Base-by-base conservation (phyloP, 805 yeast genomes). In the Nakazawaea ernobii region DNA sequence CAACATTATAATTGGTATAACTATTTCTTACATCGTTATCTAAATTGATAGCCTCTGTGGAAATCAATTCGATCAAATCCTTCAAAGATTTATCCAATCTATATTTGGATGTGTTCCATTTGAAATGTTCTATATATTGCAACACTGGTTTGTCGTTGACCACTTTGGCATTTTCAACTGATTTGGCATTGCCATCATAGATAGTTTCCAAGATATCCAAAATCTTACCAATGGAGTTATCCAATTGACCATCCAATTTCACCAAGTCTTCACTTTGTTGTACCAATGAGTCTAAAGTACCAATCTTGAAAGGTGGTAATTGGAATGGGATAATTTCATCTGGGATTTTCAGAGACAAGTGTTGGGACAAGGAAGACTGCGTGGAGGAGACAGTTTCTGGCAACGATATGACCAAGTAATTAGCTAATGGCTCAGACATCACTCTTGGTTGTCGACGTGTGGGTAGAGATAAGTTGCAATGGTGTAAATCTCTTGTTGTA, bases 261-360 rank as follows among this genome's bases (percentile, higher is more conserved):
- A 79, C 70, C 49, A 94, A 75, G 59, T 92, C 98, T 59, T 94
- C 99, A 63, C 91, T 81, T 66, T 91, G 91, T 57, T 85, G 82
- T 46, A 94, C 95, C 51, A 94, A 75, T 29, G 90, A 84, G 66
- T 94, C 99, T 60, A 94, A 76, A 10, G 98, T 91, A 28, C 97
- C 97, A 53, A 94, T 88, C 65, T 94, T 92, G 67, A 94, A 92
- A 52, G 75, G 80, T 7, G 98, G 98, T 44, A 90, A 72, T 32
- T 72, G 69, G 49, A 86, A 77, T 48, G 74, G 69, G 46, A 73
- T 64, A 14, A 33, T 28, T 17, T 90, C 91, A 20, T 73, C 77
- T 51, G 76, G 67, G 50, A 84, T 67, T 29, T 69, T 63, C 44
- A 73, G 64, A 53, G 81, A 79, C 50, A 87, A 66, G 82, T 84